These are phyloP conservation scores for Pyrenophora tritici-repentis DNA, from an alignment of 2,329 filamentous ascomycete genomes.

Conservation along the genomic window DNA sequence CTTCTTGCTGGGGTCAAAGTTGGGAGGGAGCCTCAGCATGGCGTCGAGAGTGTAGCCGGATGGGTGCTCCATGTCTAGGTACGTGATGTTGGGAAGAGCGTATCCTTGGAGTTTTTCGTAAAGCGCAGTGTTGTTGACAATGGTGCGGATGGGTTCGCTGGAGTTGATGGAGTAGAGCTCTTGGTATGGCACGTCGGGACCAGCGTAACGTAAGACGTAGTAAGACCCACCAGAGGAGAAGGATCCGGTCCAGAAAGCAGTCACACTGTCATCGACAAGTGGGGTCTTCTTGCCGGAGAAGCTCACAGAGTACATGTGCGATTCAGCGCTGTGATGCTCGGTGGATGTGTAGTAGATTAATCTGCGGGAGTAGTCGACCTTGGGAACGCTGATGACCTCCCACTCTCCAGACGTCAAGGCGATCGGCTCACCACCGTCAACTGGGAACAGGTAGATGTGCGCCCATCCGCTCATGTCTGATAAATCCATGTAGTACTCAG, in stretches of 20 bases:
- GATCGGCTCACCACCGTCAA: constrained; percentile 60
- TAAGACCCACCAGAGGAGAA: constrained; percentile 67
- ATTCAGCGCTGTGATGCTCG: constrained; percentile 68
- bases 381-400: constrained; percentile 65
- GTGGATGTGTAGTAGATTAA: constrained; percentile 70
- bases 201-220: constrained; percentile 68
- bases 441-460: constrained; percentile 68
- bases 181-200: constrained; percentile 71
- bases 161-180: constrained; percentile 66
- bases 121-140: constrained; percentile 65
- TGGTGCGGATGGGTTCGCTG: constrained; percentile 60
- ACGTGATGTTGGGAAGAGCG: constrained; percentile 67
- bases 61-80: constrained; percentile 65
- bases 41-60: constrained; percentile 67
- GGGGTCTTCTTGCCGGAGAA: constrained; percentile 61
- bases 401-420: constrained; percentile 68
- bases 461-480: constrained; percentile 69
- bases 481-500: constrained; percentile 66
- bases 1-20: constrained; percentile 65
- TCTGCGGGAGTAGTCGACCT: constrained; percentile 61
- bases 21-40: constrained; percentile 67
- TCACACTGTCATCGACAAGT: constrained; percentile 64
- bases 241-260: constrained; percentile 66
- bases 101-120: constrained; percentile 63
- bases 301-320: constrained; percentile 70